Evolutionary conservation across 2,329 filamentous ascomycete species (phyloP), one percentile per base, ranked within the genome.

Genomic region (Pseudocercospora musae): DNA sequence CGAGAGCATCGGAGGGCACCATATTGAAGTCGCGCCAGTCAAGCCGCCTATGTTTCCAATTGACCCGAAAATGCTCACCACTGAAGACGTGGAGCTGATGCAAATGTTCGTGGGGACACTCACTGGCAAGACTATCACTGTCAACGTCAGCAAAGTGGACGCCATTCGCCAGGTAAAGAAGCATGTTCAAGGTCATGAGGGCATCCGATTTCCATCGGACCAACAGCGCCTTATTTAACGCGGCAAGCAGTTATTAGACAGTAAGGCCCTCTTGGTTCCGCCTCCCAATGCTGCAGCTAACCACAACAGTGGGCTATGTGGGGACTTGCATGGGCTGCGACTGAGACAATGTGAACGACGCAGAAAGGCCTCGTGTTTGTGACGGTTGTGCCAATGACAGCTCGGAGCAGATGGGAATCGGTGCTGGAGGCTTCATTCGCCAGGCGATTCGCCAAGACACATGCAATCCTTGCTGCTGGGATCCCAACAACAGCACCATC

Each of bases 81-180:
- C 29, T 31, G 5, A 2, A n/a, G 29, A 33, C 31, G 23, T 42
- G 10, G 20, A 53, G 13, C 44, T 15, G 4, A 87, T 96, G 92
- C 92, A 96, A 85, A 96, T 96, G 84, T 96, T 96, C 80, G 92
- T 96, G 74, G 96, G 96, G 88, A 96, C 92, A 72, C 86, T 87
- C 54, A 88, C 85, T 65, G 85, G 85, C 71, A 87, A 87, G 80
- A 87, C 85, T 65, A 87, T 87, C 75, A 87, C 84, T 77, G 79
- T 87, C 5, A 84, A 87, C 75, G 85, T 87, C 7, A 85, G 87
- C 74, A 85, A 83, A 15, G 90, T 86, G 0, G 92, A 96, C 72
- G 96, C 92, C 44, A 96, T 96, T 78, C 92, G 96, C 82, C 96
- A 96, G 65, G 92, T 96, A 40, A 96, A 96, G 87, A 87, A 85